Conservation (phyloP, 331 rosid genomes). For the Malus hybrid region DNA sequence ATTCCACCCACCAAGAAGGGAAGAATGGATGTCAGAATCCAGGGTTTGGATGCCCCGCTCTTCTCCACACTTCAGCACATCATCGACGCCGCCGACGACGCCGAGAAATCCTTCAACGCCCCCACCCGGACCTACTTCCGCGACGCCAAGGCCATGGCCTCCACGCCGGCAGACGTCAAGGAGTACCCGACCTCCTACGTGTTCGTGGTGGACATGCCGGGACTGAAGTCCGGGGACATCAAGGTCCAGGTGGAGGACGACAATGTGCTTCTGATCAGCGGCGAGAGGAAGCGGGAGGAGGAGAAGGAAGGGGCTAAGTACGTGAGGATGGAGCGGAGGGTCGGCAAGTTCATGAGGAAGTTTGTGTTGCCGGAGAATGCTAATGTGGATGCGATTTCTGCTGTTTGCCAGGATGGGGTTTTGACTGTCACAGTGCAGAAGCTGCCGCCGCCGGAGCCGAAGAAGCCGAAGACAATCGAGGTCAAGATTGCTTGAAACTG, state of each 20-base stretch:
- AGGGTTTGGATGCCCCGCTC: constrained; percentile 10
- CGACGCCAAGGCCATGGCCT: constrained; percentile 47
- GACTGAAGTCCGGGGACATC: constrained; percentile 31
- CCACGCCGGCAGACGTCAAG: constrained; percentile 38
- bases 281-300: constrained; percentile 71
- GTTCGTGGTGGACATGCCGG: constrained; percentile 50
- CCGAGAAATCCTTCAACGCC: constrained; percentile 21
- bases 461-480: constrained; percentile 68
- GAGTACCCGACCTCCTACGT: constrained; percentile 30
- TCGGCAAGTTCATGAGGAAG: constrained; percentile 73
- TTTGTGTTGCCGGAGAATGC: constrained; percentile 80
- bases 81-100: constrained; percentile 19
- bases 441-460: constrained; percentile 87
- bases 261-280: constrained; percentile 30
- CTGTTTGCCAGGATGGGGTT: constrained; percentile 71
- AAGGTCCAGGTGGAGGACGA: constrained; percentile 45
- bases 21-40: constrained; percentile 21
- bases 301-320: constrained; percentile 67
- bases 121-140: constrained; percentile 35
- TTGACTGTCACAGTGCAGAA: constrained; percentile 65
- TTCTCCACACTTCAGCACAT: constrained; percentile 14
- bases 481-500: constrained; percentile 48
- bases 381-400: constrained; percentile 47
- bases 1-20: background rate
- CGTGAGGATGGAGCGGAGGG: constrained; percentile 76